Conservation (phyloP, 352 stramenopile species). For the Phytophthora vignae region DNA sequence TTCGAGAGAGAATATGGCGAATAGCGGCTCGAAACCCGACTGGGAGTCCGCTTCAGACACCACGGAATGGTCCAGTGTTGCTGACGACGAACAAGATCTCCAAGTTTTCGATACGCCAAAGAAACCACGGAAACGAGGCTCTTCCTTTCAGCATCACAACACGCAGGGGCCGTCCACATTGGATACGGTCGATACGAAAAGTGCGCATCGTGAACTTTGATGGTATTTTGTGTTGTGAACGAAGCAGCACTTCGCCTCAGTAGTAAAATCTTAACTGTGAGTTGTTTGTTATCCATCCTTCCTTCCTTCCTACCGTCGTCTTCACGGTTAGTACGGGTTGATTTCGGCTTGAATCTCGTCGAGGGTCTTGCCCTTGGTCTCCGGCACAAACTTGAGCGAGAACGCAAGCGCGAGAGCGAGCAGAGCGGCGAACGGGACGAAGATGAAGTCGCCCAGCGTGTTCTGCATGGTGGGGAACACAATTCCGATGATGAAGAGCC, state of each 20-base stretch:
- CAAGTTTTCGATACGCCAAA: background rate
- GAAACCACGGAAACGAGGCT: background rate
- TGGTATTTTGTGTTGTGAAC: background rate
- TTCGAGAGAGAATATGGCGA: background rate
- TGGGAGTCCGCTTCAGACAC: constrained; percentile 10
- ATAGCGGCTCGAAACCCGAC: background rate
- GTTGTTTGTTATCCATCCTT: too few relatives aligned
- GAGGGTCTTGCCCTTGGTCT: constrained; percentile 91
- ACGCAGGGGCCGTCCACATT: background rate
- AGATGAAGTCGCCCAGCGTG: constrained; percentile 84
- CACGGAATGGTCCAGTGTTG: constrained; percentile 19
- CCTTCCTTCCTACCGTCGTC: constrained; percentile 3
- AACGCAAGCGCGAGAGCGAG: constrained; percentile 80
- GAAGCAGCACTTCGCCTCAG: background rate
- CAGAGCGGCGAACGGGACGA: constrained; percentile 89
- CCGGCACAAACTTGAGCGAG: constrained; percentile 83
- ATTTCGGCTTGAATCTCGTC: constrained; percentile 71
- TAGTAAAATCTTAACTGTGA: background rate
- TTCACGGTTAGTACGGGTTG: constrained; percentile 24
- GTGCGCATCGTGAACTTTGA: background rate
- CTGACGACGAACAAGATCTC: constrained; percentile 17
- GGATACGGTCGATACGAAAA: background rate
- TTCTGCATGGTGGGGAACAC: constrained; percentile 93
- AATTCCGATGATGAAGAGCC: constrained; percentile 95
- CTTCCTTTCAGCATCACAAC: background rate